A percentile compares a stretch with the other conserved stretches of the same genome.
phyloP scores from a whole-genome alignment of 1,139 yeast species.

The Hanseniaspora sp. region DNA sequence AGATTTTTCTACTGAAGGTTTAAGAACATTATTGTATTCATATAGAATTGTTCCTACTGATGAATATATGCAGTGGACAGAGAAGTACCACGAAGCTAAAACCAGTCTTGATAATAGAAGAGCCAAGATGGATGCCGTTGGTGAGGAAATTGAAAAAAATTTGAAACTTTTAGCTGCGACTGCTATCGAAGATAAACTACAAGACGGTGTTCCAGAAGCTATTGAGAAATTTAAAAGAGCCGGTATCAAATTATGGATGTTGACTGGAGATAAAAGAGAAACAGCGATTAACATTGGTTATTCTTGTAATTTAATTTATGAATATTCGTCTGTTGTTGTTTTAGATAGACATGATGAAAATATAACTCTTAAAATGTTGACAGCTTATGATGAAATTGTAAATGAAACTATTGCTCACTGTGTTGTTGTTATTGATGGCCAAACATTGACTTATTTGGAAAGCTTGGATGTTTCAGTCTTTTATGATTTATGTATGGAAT shows the following conservation, averaged over 20 bases:
- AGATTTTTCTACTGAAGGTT: conserved; percentile 87
- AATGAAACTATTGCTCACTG: conserved; percentile 78
- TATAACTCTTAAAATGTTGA: conserved; percentile 36
- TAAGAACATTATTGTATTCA: conserved; percentile 77
- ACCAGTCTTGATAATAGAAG: conserved; percentile 62
- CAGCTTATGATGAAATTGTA: conserved; percentile 35
- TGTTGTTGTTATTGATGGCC: conserved; percentile 89
- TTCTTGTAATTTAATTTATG: conserved; percentile 84
- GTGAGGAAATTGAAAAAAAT: conserved; percentile 56
- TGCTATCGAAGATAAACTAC: conserved; percentile 93
- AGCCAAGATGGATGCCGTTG: conserved; percentile 56
- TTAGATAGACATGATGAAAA: conserved; percentile 52
- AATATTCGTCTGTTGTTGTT: conserved; percentile 78
- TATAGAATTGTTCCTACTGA: conserved; percentile 55
- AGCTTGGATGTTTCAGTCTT: conserved; percentile 62
- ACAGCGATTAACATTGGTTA: conserved; percentile 96
- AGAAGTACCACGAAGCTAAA: conserved; percentile 61
- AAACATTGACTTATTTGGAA: conserved; percentile 63
- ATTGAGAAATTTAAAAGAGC: conserved; percentile 87
- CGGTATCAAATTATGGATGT: conserved; percentile 93
- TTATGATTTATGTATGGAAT: conserved; percentile 70
- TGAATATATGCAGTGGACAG: conserved; percentile 58
- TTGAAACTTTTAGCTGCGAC: conserved; percentile 78
- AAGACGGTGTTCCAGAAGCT: conserved; percentile 89
- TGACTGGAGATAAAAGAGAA: conserved; percentile 95